Conservation (phyloP, 805 yeast genomes). For the Starmerella khaoyaiensis region DNA sequence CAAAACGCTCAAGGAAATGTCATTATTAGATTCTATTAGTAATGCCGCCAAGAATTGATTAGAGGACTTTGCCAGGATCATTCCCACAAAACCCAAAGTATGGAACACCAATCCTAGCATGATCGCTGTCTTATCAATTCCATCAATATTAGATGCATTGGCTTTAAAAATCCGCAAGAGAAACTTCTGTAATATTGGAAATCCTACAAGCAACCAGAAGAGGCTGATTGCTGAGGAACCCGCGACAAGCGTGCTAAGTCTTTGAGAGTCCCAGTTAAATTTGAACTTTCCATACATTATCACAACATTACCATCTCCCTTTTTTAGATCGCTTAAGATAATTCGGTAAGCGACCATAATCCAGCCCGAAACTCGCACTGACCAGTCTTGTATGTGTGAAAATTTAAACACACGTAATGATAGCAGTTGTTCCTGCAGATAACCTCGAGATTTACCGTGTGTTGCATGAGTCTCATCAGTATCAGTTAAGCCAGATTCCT, state of each 20-base stretch:
- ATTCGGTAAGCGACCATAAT: background rate
- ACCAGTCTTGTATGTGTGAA: background rate
- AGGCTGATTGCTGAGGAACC: background rate
- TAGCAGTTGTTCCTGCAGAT: background rate
- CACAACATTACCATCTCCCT: background rate
- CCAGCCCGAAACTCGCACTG: background rate
- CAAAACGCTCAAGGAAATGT: background rate
- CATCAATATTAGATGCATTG: background rate
- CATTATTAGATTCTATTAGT: background rate
- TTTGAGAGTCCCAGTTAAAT: background rate
- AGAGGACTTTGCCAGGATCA: background rate
- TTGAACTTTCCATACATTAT: background rate
- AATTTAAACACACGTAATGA: background rate
- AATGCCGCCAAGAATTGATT: background rate
- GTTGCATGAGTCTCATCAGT: too few relatives aligned
- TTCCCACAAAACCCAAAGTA: background rate
- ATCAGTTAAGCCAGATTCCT: background rate
- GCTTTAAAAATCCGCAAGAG: background rate
- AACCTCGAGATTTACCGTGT: too few relatives aligned
- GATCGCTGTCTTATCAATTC: background rate
- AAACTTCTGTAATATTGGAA: background rate
- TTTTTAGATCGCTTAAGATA: background rate
- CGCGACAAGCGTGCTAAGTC: background rate
- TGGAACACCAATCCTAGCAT: background rate
- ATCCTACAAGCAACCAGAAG: background rate